phyloP scores from a whole-genome alignment of 2,329 filamentous ascomycete species.

The Lasiodiplodia theobromae region DNA sequence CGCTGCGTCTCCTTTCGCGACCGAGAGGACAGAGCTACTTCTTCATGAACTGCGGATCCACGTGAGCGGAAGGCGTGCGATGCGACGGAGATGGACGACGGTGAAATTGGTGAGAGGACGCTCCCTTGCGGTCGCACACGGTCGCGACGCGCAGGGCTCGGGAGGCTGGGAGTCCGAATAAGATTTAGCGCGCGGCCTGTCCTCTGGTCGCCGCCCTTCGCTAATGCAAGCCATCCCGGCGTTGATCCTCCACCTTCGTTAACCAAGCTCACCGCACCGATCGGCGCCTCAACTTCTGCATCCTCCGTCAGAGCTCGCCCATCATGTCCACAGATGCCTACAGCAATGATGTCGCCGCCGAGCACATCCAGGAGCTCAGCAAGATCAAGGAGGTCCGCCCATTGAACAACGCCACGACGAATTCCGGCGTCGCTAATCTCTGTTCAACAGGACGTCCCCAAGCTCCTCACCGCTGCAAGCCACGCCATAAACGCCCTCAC shows the following conservation, averaged over 20 bases:
- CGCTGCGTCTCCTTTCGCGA: slow-evolving; percentile 20
- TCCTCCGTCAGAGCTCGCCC: not conserved
- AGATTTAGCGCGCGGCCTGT: slow-evolving; percentile 28
- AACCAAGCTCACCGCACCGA: slow-evolving; percentile 9
- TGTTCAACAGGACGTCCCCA: slow-evolving; percentile 55
- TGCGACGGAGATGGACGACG: not conserved
- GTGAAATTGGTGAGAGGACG: slow-evolving; percentile 1
- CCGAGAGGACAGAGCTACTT: not conserved
- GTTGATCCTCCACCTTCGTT: slow-evolving; percentile 25
- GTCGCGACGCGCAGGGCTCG: slow-evolving; percentile 7
- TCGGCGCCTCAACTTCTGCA: slow-evolving; percentile 11
- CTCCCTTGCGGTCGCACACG: slow-evolving; percentile 9
- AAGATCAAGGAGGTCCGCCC: slow-evolving; percentile 25
- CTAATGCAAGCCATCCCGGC: slow-evolving; percentile 22
- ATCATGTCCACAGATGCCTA: slow-evolving; percentile 1
- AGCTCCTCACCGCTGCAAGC: slow-evolving; percentile 65
- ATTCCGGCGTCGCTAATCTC: slow-evolving; percentile 31
- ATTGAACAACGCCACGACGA: too few species aligned
- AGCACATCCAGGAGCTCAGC: slow-evolving; percentile 30
- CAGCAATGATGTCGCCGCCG: slow-evolving; percentile 15
- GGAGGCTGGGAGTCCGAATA: slow-evolving; percentile 19
- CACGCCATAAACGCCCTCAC: slow-evolving; percentile 65
- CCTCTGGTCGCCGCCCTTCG: slow-evolving; percentile 12
- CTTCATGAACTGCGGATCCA: not conserved
- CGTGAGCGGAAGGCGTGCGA: not conserved